Base-by-base conservation (phyloP, 768 basidiomycete genomes). In the Tricholoma furcatifolium region DNA sequence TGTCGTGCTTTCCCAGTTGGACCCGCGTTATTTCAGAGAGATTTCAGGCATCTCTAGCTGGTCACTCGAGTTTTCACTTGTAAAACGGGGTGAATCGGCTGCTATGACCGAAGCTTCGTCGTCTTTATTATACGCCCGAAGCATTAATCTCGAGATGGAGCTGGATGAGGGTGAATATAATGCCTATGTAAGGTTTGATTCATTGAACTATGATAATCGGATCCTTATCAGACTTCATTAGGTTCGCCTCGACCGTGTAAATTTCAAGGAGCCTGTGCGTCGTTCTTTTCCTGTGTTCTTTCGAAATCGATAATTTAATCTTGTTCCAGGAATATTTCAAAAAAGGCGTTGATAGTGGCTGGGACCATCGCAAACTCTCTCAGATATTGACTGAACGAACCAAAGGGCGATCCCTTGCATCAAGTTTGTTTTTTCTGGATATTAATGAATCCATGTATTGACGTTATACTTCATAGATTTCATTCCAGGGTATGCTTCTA, bases 1-100 rank as follows among this genome's bases (percentile, higher is more conserved):
- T n/a, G 70, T 83, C 40, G 79, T 81, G 24, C 73, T 83, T 32
- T 78, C 79, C 11, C 79, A 80, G 56, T 57, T 78, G 23, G 80
- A 83, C 53, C 59, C 65, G 6, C 70, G 80, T 6, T 83, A 77
- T 62, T 83, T 76, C 64, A 63, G 66, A 20, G 79, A 79, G 42
- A 67, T 83, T 35, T 60, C 75, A 0, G 76, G 76, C 5, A 69
- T 63, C 34, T 71, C 72, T 14, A 57, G 59, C 23, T 82, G 78
- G 79, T 71, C 68, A 9, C 67, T 82, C 51, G 80, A 83, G 51
- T 81, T 82, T 55, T 65, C 69, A 7, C 65, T 83, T 1, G 77
- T 77, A 62, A 79, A 77, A 55, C 70, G 74, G 56, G 79, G 78
- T 4, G 68, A 71, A 35, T 70, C 65, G 24, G 67, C 70, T 24